A percentile compares a stretch with the other conserved stretches of the same genome.
phyloP scores from a whole-genome alignment of 2,329 filamentous ascomycete genomes.

The Botrytis aclada region DNA sequence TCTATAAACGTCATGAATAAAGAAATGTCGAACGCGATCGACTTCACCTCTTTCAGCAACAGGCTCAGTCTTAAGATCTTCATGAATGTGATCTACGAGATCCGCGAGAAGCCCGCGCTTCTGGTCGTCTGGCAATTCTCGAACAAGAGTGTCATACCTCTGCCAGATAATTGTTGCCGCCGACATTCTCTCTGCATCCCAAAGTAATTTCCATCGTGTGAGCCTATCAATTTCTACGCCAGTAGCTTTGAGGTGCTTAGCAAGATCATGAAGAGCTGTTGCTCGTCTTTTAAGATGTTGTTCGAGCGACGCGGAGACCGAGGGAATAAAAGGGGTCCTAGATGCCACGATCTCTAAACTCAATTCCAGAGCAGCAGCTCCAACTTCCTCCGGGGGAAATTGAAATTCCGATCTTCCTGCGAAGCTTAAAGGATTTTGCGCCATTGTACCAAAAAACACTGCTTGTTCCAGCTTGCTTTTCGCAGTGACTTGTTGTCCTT shows the following conservation, averaged over 20 bases:
- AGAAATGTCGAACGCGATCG: constrained; percentile 82
- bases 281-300: constrained; percentile 73
- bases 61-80: constrained; percentile 69
- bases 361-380: constrained; percentile 71
- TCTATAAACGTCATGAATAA: constrained; percentile 70
- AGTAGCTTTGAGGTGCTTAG: constrained; percentile 64
- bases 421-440: constrained; percentile 86
- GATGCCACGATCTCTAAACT: constrained; percentile 82
- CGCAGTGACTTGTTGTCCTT: constrained; percentile 65
- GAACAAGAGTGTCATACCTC: constrained; percentile 67
- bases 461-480: constrained; percentile 92
- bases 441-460: constrained; percentile 82
- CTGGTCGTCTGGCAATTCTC: constrained; percentile 55
- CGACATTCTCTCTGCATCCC: constrained; percentile 85
- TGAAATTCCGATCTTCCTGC: constrained; percentile 62
- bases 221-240: constrained; percentile 63
- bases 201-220: constrained; percentile 78
- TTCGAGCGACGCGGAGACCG: constrained; percentile 71
- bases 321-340: constrained; percentile 69
- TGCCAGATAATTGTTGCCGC: constrained; percentile 79
- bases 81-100: constrained; percentile 72
- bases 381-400: constrained; percentile 69
- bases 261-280: constrained; percentile 71
- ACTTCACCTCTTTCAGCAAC: constrained; percentile 65
- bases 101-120: constrained; percentile 71